Conservation (phyloP, 495 filamentous ascomycete genomes). For the Trichoderma gamsii region DNA sequence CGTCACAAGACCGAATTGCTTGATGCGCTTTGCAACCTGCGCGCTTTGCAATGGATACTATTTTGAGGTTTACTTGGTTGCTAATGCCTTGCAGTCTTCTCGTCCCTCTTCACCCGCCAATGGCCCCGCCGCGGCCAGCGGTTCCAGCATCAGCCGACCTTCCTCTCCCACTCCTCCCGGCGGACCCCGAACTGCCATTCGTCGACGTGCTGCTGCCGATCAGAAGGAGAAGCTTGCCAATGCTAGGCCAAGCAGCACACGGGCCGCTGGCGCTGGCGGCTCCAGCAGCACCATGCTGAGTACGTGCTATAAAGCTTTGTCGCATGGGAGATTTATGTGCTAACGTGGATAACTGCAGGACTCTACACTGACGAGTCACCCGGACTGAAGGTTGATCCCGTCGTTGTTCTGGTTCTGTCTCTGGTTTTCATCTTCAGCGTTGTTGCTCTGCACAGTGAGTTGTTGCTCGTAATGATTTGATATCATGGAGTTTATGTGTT, state of each 20-base stretch:
- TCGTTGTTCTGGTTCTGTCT: conserved; percentile 89
- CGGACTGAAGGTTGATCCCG: conserved; percentile 92
- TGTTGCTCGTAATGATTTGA: background rate
- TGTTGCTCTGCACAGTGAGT: conserved; percentile 91
- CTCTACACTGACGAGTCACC: conserved; percentile 99
- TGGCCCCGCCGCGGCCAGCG: conserved; percentile 44
- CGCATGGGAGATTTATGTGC: background rate
- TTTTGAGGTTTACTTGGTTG: background rate
- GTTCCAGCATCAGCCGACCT: conserved; percentile 63
- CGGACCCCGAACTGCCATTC: conserved; percentile 88
- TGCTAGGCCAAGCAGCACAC: conserved; percentile 80
- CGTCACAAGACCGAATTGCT: conserved; percentile 5
- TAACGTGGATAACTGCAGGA: conserved; percentile 34
- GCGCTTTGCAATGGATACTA: background rate
- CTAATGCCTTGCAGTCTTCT: conserved; percentile 52
- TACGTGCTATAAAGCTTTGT: conserved; percentile 31
- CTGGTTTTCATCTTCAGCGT: conserved; percentile 98
- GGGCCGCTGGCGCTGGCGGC: conserved; percentile 89
- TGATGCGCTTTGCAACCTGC: conserved; percentile 10
- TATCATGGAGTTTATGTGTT: background rate
- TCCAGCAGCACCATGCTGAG: conserved; percentile 97
- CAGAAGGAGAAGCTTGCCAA: conserved; percentile 92
- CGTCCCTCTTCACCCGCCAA: conserved; percentile 58
- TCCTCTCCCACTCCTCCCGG: conserved; percentile 88
- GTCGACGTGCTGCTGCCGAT: conserved; percentile 88